A percentile compares a stretch with the other conserved stretches of the same genome.
These are phyloP conservation scores for Plasmodium gaboni DNA, from an alignment of 169 alveolate species.

Conservation along the genomic window DNA sequence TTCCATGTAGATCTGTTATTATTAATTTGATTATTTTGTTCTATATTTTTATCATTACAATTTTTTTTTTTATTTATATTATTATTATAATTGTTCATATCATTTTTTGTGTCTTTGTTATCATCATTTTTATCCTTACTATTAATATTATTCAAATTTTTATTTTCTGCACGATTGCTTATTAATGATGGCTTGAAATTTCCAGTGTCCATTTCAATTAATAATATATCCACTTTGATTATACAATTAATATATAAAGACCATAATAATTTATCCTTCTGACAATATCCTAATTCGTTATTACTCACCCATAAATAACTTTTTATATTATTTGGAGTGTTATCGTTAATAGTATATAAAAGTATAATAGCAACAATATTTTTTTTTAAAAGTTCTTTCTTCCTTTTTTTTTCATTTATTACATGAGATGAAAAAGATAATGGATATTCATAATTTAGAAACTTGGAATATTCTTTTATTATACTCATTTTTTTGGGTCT, in stretches of 20 bases:
- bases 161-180: background rate
- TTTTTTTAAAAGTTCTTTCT: constrained; percentile 79
- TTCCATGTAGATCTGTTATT: constrained; percentile 22
- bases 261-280: constrained; percentile 71
- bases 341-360: constrained; percentile 50
- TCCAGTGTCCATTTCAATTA: constrained; percentile 46
- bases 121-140: background rate
- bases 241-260: constrained; percentile 46
- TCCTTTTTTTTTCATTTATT: constrained; percentile 67
- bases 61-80: background rate
- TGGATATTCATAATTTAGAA: constrained; percentile 83
- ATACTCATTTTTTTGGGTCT: constrained; percentile 81
- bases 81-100: background rate
- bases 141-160: background rate
- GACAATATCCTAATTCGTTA: constrained; percentile 72
- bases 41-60: background rate
- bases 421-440: constrained; percentile 84
- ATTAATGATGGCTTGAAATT: constrained; percentile 8
- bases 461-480: constrained; percentile 79
- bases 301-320: constrained; percentile 71
- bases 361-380: constrained; percentile 81
- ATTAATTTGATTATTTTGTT: constrained; percentile 1
- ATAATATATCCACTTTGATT: constrained; percentile 48
- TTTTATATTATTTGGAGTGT: constrained; percentile 36
- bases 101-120: background rate